Conservation (phyloP, 1,139 yeast species). For the Saccharomyces hybrid region DNA sequence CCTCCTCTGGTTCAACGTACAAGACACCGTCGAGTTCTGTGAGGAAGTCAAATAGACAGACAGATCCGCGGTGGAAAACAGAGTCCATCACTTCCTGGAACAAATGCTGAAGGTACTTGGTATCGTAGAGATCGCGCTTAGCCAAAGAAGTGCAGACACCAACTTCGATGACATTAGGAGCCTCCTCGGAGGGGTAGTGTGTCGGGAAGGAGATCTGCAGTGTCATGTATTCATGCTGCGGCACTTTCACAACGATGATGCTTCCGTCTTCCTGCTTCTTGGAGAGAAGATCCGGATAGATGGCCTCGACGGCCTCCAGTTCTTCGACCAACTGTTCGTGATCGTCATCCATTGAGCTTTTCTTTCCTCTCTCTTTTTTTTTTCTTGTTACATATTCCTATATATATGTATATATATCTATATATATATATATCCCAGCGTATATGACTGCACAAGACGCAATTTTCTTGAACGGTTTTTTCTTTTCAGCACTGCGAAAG, state of each 20-base stretch:
- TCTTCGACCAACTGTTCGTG: slow-evolving; percentile 66
- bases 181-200: slow-evolving; percentile 52
- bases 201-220: slow-evolving; percentile 64
- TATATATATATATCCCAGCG: neutral
- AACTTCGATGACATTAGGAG: slow-evolving; percentile 51
- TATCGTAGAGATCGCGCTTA: slow-evolving; percentile 35
- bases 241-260: slow-evolving; percentile 47
- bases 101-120: slow-evolving; percentile 37
- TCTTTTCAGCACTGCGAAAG: slow-evolving; percentile 3
- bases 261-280: slow-evolving; percentile 35
- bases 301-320: slow-evolving; percentile 75
- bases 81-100: slow-evolving; percentile 44
- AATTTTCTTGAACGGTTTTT: neutral
- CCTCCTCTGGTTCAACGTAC: slow-evolving; percentile 31
- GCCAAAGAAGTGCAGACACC: slow-evolving; percentile 28
- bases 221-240: slow-evolving; percentile 51
- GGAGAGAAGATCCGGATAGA: slow-evolving; percentile 59
- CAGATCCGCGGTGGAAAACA: slow-evolving; percentile 51
- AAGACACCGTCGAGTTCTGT: slow-evolving; percentile 54
- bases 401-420: neutral
- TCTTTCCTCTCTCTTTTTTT: neutral
- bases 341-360: slow-evolving; percentile 7
- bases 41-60: slow-evolving; percentile 71
- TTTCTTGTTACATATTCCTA: neutral
- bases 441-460: neutral